Base-by-base conservation (phyloP, 176 grass and related monocot species). In the Cymbopogon citratus region DNA sequence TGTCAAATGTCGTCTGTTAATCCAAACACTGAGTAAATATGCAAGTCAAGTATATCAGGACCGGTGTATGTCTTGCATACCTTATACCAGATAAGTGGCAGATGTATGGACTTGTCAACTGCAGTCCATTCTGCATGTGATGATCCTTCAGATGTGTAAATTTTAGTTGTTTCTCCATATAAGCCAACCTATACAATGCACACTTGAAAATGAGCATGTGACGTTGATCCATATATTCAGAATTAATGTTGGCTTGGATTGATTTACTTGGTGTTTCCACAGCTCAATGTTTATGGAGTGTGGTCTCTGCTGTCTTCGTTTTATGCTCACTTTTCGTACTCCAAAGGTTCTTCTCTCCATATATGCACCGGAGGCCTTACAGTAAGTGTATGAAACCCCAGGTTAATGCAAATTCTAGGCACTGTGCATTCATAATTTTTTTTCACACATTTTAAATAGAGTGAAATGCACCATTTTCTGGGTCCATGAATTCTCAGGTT, bases 211-310 rank as follows among this genome's bases (percentile, higher is more conserved):
- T 77, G 52, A 71, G 60, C 7, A 26, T 57, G 44, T 43, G 76
- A 25, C 39, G 69, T 59, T 44, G 15, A 87, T 71, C 23, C 24
- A 56, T 34, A n/a, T 63, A 65, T 71, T 85, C 23, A 72, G 54
- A 71, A 74, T 46, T 8, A 74, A 18, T 38, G 74, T 73, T 75
- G 68, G 68, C 31, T 63, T 75, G 68, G 26, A 28, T 76, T 73
- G 63, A 62, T 29, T 84, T 94, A 98, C 95, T 81, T 93, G 86
- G 57, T 98, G 91, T 70, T 77, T 83, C 92, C 92, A 95, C 63
- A 56, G 49, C 60, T 91, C 35, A 49, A 86, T 76, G 56, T 57
- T 66, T 44, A 27, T 73, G 76, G 83, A 79, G 78, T 57, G 71
- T 62, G 36, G 45, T 76, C n/a, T 83, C 45, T 25, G 54, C 54